Percentiles rank a stretch among this genome's conserved stretches.
These are phyloP conservation scores for Coemansia furcata DNA, from an alignment of 192 early-diverging fungal genomes.

Conservation along the genomic window DNA sequence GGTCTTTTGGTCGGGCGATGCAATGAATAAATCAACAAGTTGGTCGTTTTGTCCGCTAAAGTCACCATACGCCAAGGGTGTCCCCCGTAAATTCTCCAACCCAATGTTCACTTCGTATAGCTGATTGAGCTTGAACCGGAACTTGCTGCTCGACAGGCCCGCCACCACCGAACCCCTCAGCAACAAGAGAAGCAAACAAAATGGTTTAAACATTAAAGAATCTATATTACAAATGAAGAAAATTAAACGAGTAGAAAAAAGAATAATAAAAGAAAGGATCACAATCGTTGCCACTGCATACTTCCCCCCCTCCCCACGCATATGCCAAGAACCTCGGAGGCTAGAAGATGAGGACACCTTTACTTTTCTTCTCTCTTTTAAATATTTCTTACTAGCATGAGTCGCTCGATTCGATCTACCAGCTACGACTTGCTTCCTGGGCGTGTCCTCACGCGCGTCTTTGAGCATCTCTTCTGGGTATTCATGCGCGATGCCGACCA, in stretches of 20 bases:
- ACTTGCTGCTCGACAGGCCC: conserved; percentile 35
- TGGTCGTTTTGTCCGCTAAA: conserved; percentile 72
- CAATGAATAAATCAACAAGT: conserved; percentile 78
- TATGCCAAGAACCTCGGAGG: neutral
- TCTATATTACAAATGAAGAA: neutral
- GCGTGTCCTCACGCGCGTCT: conserved; percentile 16
- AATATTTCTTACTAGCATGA: neutral
- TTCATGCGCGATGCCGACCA: conserved; percentile 10
- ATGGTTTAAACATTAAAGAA: neutral
- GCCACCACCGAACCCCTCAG: neutral
- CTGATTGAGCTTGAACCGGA: conserved; percentile 55
- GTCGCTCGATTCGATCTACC: neutral
- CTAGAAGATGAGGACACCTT: neutral
- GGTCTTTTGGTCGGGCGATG: conserved; percentile 62
- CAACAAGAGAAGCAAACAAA: neutral
- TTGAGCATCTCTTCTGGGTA: conserved; percentile 42
- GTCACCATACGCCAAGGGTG: conserved; percentile 82
- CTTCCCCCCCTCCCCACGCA: too few species aligned
- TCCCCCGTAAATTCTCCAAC: conserved; percentile 64
- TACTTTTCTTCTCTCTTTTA: neutral
- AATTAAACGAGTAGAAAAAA: neutral
- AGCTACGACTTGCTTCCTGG: conserved; percentile 7
- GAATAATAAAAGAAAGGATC: neutral
- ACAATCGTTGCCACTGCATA: neutral
- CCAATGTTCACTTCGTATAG: conserved; percentile 64